Percentiles rank a stretch among this genome's conserved stretches.
These are phyloP conservation scores for Penicillium parvum DNA, from an alignment of 495 filamentous ascomycete species.

Conservation along the genomic window DNA sequence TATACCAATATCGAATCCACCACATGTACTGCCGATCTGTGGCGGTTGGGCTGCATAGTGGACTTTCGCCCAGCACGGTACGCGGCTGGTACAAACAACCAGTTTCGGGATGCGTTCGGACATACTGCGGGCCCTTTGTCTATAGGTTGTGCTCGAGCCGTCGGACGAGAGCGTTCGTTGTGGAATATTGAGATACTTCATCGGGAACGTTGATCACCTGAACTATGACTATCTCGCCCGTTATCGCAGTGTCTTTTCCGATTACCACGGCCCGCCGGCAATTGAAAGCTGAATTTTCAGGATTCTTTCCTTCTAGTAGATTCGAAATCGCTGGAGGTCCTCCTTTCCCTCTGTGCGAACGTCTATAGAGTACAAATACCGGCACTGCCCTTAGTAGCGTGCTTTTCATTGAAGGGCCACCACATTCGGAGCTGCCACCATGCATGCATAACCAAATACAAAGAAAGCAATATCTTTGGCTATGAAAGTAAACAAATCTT, in stretches of 20 bases:
- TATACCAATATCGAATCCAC: neutral
- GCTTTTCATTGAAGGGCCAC: too few relatives aligned
- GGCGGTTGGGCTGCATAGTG: conserved; percentile 4
- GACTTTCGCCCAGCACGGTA: conserved; percentile 6
- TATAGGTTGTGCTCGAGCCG: neutral
- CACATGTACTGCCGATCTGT: neutral
- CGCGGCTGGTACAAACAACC: neutral
- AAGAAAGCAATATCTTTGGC: too few relatives aligned
- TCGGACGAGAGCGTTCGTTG: neutral
- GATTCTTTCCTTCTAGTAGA: neutral
- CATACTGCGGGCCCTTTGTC: neutral
- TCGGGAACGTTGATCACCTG: neutral
- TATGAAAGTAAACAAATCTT: too few relatives aligned
- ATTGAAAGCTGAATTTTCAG: neutral
- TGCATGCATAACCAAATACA: too few relatives aligned
- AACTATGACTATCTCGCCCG: neutral
- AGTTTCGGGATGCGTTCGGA: neutral
- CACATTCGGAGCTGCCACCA: too few relatives aligned
- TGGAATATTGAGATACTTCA: neutral
- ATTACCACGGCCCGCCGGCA: neutral
- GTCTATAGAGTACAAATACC: too few relatives aligned
- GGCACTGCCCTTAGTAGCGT: too few relatives aligned
- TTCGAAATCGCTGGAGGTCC: too few relatives aligned
- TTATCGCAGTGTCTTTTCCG: neutral
- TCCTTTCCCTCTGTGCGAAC: too few relatives aligned